Evolutionary conservation across 768 basidiomycete species (phyloP), one percentile per base, ranked within the genome.

Genomic region (Lactarius vividus): DNA sequence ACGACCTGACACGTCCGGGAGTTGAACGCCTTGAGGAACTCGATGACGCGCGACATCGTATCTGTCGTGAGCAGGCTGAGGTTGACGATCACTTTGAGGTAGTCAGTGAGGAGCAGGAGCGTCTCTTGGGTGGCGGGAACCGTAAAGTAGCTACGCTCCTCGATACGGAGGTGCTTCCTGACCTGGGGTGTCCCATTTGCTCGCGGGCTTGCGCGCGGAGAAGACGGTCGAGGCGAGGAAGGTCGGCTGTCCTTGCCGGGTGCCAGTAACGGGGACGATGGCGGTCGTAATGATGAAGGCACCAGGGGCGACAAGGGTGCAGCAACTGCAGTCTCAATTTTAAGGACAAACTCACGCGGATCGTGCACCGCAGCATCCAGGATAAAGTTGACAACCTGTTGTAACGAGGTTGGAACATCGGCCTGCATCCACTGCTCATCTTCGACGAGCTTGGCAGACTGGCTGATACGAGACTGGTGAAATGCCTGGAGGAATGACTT

Each of bases 1-100:
- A 99, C 97, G 54, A 98, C 96, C 75, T 98, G 97, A 77, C 97
- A 99, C 2, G 94, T 96, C 71, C 97, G 81, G 35, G 96, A 98
- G 75, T 99, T 99, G 81, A 96, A 98, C 31, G 95, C 89, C 78
- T 98, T 98, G 66, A 99, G 80, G 74, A 96, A 96, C 75, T 99
- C 97, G 69, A 98, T 92, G 29, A 96, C 83, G 40, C 93, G 86
- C 67, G 87, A 86, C 92, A 98, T 96, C n/a, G 89, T 87, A 73
- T 99, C 96, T 65, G 92, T 97, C 57, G 93, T 95, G 59, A 99
- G 81, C 76, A 92, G 85, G 40, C 90, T 84, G 67, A 98, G 79
- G 74, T 96, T 98, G 68, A 96, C 82, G 57, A 98, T 87, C 52
- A 98, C 83, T 68, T 85, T 85, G 59, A 98, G 79, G 76, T 99